Evolutionary conservation across 2,329 filamentous ascomycete genomes (phyloP).

Genomic region (Graphiopsis chlorocephala): DNA sequence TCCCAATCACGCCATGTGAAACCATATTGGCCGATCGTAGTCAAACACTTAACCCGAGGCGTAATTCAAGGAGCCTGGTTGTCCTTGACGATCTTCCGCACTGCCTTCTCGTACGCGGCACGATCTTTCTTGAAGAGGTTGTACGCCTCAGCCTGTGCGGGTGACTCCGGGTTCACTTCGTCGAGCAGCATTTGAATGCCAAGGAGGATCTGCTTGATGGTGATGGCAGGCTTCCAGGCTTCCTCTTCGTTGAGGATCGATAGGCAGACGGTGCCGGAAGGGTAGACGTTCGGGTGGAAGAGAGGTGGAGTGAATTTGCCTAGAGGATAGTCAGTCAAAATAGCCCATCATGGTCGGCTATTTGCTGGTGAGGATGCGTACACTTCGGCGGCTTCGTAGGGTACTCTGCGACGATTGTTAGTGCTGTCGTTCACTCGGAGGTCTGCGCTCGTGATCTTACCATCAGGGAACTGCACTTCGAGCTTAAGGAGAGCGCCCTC

Average conservation of each 20-base stretch:
- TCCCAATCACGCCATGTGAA: background rate
- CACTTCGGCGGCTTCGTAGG: constrained; percentile 98
- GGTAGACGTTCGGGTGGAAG: constrained; percentile 98
- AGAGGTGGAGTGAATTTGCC: constrained; percentile 95
- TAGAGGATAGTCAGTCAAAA: constrained; percentile 39
- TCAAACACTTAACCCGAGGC: background rate
- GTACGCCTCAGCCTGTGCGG: constrained; percentile 95
- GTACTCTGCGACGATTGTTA: constrained; percentile 64
- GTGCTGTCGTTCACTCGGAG: background rate
- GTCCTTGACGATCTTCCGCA: constrained; percentile 81
- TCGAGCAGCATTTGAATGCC: constrained; percentile 95
- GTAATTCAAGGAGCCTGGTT: constrained; percentile 65
- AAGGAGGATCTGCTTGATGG: constrained; percentile 93
- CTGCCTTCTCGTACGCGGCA: constrained; percentile 80
- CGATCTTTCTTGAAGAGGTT: constrained; percentile 93
- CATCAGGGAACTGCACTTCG: constrained; percentile 87
- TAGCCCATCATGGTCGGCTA: constrained; percentile 15
- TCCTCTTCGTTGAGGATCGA: constrained; percentile 98
- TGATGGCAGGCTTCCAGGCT: constrained; percentile 97
- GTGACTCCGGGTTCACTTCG: constrained; percentile 94
- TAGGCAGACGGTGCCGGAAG: constrained; percentile 93
- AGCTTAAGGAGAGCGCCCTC: constrained; percentile 97
- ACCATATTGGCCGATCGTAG: too few species aligned
- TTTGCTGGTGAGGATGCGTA: constrained; percentile 49
- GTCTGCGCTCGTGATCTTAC: constrained; percentile 51